phyloP scores from a whole-genome alignment of 1,284 basidiomycete species.

The Ganoderma lucidum region DNA sequence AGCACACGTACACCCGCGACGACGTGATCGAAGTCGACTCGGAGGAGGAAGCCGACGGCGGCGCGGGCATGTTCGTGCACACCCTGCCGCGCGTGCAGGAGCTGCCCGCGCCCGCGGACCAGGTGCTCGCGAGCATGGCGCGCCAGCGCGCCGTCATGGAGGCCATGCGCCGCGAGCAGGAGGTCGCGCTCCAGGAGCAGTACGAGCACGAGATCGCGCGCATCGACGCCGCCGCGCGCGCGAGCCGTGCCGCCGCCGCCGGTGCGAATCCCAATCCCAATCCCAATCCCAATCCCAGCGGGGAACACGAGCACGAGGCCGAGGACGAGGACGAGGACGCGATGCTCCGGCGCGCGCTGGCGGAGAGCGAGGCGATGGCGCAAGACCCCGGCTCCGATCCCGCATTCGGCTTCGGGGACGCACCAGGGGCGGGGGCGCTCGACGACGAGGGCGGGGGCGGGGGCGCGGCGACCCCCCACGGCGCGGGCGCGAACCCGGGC shows the following conservation, averaged over 20 bases:
- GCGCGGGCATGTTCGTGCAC: background rate
- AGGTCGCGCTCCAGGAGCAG: constrained; percentile 67
- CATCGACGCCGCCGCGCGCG: constrained; percentile 35
- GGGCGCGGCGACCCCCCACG: constrained; percentile 4
- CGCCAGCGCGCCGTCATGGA: constrained; percentile 69
- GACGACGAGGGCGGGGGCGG: background rate
- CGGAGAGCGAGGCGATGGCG: constrained; percentile 63
- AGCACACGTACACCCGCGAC: background rate
- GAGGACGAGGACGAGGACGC: constrained; percentile 67
- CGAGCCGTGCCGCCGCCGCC: background rate
- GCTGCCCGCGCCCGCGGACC: constrained; percentile 49
- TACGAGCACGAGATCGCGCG: constrained; percentile 54
- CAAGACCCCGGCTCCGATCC: constrained; percentile 8
- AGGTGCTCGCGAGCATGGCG: constrained; percentile 71
- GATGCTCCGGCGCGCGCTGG: constrained; percentile 68
- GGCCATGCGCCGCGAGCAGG: constrained; percentile 74
- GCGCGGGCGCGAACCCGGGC: constrained; percentile 20
- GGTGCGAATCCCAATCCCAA: background rate
- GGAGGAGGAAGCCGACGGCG: constrained; percentile 32
- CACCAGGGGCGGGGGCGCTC: background rate
- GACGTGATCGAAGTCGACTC: constrained; percentile 25
- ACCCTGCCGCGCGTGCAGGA: background rate
- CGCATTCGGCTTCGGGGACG: background rate
- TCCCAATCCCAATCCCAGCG: background rate
- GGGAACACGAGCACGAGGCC: no score